Base-by-base conservation (phyloP, 768 basidiomycete genomes). In the Podaxis pistillaris region DNA sequence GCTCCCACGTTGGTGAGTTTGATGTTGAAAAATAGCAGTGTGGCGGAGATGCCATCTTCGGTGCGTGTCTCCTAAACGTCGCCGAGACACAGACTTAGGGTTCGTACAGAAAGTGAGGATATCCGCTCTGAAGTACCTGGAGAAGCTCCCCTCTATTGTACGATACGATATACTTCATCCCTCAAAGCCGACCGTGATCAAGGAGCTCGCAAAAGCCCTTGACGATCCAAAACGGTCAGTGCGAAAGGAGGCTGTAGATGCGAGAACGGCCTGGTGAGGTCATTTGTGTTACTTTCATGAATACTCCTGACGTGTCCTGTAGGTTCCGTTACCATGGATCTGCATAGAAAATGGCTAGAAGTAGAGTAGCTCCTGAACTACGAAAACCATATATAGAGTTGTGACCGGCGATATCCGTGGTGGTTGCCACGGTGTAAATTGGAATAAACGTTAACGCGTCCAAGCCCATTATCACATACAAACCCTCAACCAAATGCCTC, bases 201-300 rank as follows among this genome's bases (percentile, higher is more conserved):
- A 86, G 40, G 87, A 89, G 63, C 79, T 99, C 28, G 88, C 83
- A 0, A 86, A 81, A 64, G 85, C 83, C 3, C 74, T 98, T 52
- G 97, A 98, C 71, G 97, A 98, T 75, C 92, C 92, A n/a, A 90
- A 89, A 71, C 80, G 91, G 63, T 75, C 76, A 1, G 95, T 99
- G 7, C 81, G 97, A 58, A 88, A 86, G 68, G 93, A 91, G 68
- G 96, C 95, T 1, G 97, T 98, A 2, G 88, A 94, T 67, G 89
- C 94, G 37, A 76, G 82, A 37, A 56, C 61, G 17, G 44, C 61
- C 17, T 62, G 61, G 61, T 62, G n/a, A 56, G 61, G 9, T 1
- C 15, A 50, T 30, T 36, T 22, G 41, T 19, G 57, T 51, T 57
- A 64, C 38, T 68, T 64, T 63, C 52, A 57, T 70, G 66, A 69